Conservation (phyloP, 1,284 basidiomycete genomes). For the Irpex sp. region DNA sequence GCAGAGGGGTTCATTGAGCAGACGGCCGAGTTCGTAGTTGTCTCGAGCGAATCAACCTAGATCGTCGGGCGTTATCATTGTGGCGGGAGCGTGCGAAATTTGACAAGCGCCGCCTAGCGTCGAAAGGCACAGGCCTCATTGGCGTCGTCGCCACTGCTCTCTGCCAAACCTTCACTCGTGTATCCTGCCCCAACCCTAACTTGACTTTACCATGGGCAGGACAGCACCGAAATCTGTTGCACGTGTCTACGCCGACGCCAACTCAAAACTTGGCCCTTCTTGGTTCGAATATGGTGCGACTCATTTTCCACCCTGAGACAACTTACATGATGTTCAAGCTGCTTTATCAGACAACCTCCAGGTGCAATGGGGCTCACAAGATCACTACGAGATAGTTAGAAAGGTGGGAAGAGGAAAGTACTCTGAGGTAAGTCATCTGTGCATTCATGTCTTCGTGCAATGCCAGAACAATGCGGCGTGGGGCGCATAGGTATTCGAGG, state of each 20-base stretch:
- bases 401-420: conserved; percentile 98
- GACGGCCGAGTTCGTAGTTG: background rate
- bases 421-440: conserved; percentile 71
- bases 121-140: background rate
- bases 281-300: conserved; percentile 79
- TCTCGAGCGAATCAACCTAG: background rate
- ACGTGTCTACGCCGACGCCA: conserved; percentile 75
- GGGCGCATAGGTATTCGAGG: conserved; percentile 86
- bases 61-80: background rate
- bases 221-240: conserved; percentile 67
- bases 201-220: conserved; percentile 48
- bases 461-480: background rate
- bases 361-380: conserved; percentile 94
- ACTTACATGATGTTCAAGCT: conserved; percentile 21
- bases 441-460: conserved; percentile 2
- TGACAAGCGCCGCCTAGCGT: conserved; percentile 4
- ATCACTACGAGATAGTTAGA: conserved; percentile 97
- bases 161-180: background rate
- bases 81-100: conserved; percentile 6
- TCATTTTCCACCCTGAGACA: conserved; percentile 16
- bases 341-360: conserved; percentile 74
- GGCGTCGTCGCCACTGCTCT: background rate
- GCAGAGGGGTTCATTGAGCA: conserved; percentile 1
- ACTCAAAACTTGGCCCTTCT: conserved; percentile 65
- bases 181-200: background rate